Base-by-base conservation (phyloP, 1,284 basidiomycete genomes). In the Quambalaria eucalypti region DNA sequence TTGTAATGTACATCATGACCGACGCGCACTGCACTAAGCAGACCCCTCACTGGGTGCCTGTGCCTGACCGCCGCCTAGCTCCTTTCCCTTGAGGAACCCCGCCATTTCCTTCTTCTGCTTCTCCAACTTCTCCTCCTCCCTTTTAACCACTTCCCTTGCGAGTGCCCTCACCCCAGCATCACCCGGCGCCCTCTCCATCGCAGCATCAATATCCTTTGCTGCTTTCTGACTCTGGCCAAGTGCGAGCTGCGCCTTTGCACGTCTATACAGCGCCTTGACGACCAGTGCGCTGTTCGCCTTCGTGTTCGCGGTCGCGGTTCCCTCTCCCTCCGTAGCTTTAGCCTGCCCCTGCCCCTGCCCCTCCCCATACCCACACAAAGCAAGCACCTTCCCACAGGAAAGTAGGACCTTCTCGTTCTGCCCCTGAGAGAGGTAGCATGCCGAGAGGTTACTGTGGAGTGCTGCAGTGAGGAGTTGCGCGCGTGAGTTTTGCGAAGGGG, bases 241-340 rank as follows among this genome's bases (percentile, higher is more conserved):
- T 44, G 54, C 56, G n/a, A 64, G 59, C 46, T 61, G 50, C 2
- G 64, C 55, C 26, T 61, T 56, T 2, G 61, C 57, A 1, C 64
- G 40, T 21, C 64, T 50, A 21, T 66, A 66, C 40, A 63, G 61
- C 4, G 64, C 64, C 29, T 66, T 66, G 38, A 66, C 55, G 23
- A 64, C 64, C 39, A n/a, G n/a, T n/a, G n/a, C n/a, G n/a, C n/a
- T n/a, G n/a, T n/a, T n/a, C n/a, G n/a, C n/a, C n/a, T n/a, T n/a
- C n/a, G n/a, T n/a, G n/a, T n/a, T n/a, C n/a, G n/a, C n/a, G n/a
- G n/a, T n/a, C n/a, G n/a, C n/a, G n/a, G n/a, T n/a, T n/a, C n/a
- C n/a, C n/a, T n/a, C n/a, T n/a, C n/a, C n/a, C n/a, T n/a, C n/a
- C n/a, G n/a, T n/a, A n/a, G n/a, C n/a, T n/a, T n/a, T n/a, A n/a